phyloP scores from a whole-genome alignment of 192 early-diverging fungal genomes.

The Umbelopsis ramanniana region DNA sequence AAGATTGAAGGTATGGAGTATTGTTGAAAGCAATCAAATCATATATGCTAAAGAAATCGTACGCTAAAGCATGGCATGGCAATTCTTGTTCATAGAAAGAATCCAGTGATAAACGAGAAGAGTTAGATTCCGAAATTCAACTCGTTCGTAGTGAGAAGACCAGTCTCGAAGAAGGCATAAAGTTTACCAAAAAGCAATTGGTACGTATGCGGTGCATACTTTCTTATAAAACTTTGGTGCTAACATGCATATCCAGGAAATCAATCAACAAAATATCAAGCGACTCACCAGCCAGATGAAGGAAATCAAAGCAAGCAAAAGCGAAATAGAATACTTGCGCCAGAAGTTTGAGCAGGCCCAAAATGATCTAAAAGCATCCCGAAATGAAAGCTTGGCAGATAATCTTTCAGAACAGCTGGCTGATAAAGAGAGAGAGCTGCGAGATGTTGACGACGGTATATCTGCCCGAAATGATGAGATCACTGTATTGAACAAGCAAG shows the following conservation, averaged over 20 bases:
- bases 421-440: constrained; percentile 9
- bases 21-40: not conserved
- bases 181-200: constrained; percentile 16
- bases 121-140: constrained; percentile 5
- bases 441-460: constrained; percentile 44
- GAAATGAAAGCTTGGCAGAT: constrained; percentile 29
- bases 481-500: constrained; percentile 58
- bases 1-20: constrained; percentile 20
- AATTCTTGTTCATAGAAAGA: not conserved
- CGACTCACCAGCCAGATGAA: constrained; percentile 34
- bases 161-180: constrained; percentile 43
- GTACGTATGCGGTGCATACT: not conserved
- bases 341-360: constrained; percentile 37
- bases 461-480: constrained; percentile 59
- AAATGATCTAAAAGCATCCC: constrained; percentile 39
- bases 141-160: constrained; percentile 18
- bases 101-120: not conserved
- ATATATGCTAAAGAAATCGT: not conserved
- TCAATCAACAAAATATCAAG: constrained; percentile 39
- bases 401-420: constrained; percentile 14
- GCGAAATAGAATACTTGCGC: constrained; percentile 35
- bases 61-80: too few species aligned
- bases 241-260: constrained; percentile 32
- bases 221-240: constrained; percentile 1
- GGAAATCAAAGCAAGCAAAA: constrained; percentile 36